These are phyloP conservation scores for Trichoderma virens DNA, from an alignment of 495 filamentous ascomycete species.

Conservation along the genomic window DNA sequence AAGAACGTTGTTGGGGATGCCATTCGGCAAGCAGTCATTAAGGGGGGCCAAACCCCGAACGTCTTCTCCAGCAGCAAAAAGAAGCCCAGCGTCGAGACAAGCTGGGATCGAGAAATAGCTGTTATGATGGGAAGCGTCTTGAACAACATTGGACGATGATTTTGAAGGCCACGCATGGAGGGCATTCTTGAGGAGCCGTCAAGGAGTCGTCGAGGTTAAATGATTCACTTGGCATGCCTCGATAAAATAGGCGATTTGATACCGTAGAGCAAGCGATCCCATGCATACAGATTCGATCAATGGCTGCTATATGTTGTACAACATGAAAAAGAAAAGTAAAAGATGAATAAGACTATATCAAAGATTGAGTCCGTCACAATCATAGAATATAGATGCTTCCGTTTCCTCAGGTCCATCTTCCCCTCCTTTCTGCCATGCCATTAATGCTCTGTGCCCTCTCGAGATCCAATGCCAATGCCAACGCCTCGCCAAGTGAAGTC, in stretches of 20 bases:
- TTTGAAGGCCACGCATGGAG: background rate
- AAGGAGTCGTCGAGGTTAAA: background rate
- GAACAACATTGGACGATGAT: constrained; percentile 35
- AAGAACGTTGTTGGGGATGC: constrained; percentile 66
- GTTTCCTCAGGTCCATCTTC: too few relatives aligned
- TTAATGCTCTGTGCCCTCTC: too few relatives aligned
- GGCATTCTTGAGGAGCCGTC: background rate
- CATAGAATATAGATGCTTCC: too few relatives aligned
- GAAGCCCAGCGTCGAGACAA: constrained; percentile 26
- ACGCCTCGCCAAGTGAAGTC: too few relatives aligned
- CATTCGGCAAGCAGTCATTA: constrained; percentile 74
- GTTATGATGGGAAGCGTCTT: constrained; percentile 83
- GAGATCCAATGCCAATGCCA: too few relatives aligned
- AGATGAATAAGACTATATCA: too few relatives aligned
- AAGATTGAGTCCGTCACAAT: too few relatives aligned
- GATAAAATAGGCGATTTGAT: too few relatives aligned
- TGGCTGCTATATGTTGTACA: too few relatives aligned
- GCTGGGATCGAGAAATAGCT: constrained; percentile 87
- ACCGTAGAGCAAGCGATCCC: background rate
- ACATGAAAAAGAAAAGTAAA: too few relatives aligned
- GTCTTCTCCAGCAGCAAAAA: constrained; percentile 29
- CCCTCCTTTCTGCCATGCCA: too few relatives aligned
- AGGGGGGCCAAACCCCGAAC: constrained; percentile 54
- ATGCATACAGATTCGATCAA: background rate
- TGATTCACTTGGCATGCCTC: too few relatives aligned